These are phyloP conservation scores for Artemisia annua DNA, from an alignment of 129 eudicot species.

Conservation along the genomic window DNA sequence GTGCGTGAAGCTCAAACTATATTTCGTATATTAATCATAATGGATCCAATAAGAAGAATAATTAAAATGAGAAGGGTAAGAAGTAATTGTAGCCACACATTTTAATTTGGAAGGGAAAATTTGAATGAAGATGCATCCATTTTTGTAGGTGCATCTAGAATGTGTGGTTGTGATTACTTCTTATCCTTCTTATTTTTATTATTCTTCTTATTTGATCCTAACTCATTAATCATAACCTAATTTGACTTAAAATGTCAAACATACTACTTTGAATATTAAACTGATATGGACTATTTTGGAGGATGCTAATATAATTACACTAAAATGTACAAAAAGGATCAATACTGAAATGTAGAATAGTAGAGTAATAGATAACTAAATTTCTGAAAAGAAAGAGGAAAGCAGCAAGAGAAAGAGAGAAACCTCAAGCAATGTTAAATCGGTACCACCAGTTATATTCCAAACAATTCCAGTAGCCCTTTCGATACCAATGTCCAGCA, in stretches of 20 bases:
- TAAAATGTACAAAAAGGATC: not conserved
- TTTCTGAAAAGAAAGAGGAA: not conserved
- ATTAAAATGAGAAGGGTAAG: too few relatives aligned
- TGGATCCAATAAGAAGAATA: too few relatives aligned
- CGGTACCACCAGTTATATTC: conserved; percentile 91
- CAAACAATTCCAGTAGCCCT: conserved; percentile 98
- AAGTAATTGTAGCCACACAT: too few relatives aligned
- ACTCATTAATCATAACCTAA: too few relatives aligned
- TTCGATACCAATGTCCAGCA: conserved; percentile 83
- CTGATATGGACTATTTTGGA: not conserved
- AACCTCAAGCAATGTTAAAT: conserved; percentile 89
- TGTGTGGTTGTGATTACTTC: too few relatives aligned
- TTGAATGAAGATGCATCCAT: too few relatives aligned
- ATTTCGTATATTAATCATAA: not conserved
- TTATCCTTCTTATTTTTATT: too few relatives aligned
- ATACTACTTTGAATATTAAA: not conserved
- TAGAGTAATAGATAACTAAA: not conserved
- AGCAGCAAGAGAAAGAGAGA: conserved; percentile 27
- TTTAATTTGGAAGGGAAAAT: too few relatives aligned
- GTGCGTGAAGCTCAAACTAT: too few relatives aligned
- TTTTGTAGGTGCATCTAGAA: too few relatives aligned
- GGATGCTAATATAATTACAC: conserved; percentile 7
- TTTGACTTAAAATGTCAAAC: conserved; percentile 8
- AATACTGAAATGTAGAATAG: conserved; percentile 3
- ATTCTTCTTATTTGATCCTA: too few relatives aligned